These are phyloP conservation scores for Penicillium sp. DNA, from an alignment of 2,329 filamentous ascomycete genomes.

Conservation along the genomic window DNA sequence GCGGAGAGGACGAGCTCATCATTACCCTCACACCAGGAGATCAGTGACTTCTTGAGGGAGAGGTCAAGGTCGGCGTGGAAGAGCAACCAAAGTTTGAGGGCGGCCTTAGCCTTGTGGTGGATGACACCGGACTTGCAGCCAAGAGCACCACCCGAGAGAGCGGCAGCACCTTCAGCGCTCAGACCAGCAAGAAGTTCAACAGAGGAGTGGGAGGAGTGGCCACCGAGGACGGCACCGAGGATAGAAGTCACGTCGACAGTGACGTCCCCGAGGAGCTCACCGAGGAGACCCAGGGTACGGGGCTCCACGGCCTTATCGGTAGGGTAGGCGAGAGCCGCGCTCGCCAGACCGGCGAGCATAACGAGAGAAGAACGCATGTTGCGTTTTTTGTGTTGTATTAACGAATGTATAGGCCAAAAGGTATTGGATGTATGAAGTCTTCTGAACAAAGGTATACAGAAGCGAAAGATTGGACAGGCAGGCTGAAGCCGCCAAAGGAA, in stretches of 20 bases:
- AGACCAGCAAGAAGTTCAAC: conserved; percentile 30
- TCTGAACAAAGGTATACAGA: conserved; percentile 14
- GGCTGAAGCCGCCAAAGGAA: conserved; percentile 21
- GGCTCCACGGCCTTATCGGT: conserved; percentile 28
- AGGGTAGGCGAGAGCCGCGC: conserved; percentile 34
- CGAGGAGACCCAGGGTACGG: conserved; percentile 27
- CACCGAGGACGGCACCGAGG: conserved; percentile 26
- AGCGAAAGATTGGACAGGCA: conserved; percentile 19
- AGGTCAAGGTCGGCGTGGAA: conserved; percentile 26
- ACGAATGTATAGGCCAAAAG: conserved; percentile 21
- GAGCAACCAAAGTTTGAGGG: conserved; percentile 34
- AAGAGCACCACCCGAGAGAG: conserved; percentile 37
- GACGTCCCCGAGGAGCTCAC: conserved; percentile 20
- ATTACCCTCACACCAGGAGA: conserved; percentile 35
- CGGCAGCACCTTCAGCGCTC: conserved; percentile 36
- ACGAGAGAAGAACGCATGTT: conserved; percentile 30
- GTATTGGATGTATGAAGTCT: conserved; percentile 18
- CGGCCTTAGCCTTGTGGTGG: conserved; percentile 28
- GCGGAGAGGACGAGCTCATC: conserved; percentile 26
- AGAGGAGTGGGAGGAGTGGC: conserved; percentile 16
- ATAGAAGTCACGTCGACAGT: conserved; percentile 25
- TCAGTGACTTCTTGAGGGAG: conserved; percentile 30
- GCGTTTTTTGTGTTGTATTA: conserved; percentile 15
- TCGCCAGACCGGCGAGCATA: conserved; percentile 37
- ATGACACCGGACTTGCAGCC: conserved; percentile 35